Evolutionary conservation across 2,329 filamentous ascomycete species (phyloP), one percentile per base, ranked within the genome.

Genomic region (Aspergillus intermedius): DNA sequence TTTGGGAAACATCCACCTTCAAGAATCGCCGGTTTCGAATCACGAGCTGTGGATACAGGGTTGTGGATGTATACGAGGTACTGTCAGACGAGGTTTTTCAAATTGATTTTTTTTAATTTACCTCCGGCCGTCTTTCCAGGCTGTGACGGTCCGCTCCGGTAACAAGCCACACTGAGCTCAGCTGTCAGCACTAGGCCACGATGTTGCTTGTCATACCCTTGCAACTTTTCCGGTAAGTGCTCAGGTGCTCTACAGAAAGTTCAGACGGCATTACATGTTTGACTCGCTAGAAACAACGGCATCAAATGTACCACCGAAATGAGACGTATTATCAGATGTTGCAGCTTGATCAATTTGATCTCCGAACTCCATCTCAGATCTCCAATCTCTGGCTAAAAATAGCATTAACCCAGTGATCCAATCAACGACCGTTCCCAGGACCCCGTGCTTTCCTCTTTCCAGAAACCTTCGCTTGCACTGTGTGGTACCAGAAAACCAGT

Each of bases 361-460:
- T 42, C 17, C 41, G 34, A 48, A 42, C 49, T 46, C 47, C 15
- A 48, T 52, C 32, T 45, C 48, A 50, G 51, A 60, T 58, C 53
- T 54, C 45, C 42, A 52, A 60, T 58, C 52, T 54, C 44, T 37
- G 49, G 45, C 60, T 63, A 60, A 63, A 62, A 59, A 55, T 61
- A 60, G 51, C 53, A 45, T 46, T 30, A 22, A 41, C 47, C 37
- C 45, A 49, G 40, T 49, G 52, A 37, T 51, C 44, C 46, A 44
- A 55, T 47, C 41, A 47, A 30, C 34, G 21, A 45, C 17, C 42
- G 49, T 42, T 32, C 23, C 46, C 21, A 42, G 49, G 43, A 52
- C 49, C 49, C 53, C 12, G 22, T 43, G 15, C 42, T 45, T 53
- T 50, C 47, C 58, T 55, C 55, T 55, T 65, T 66, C 62, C 57